Evolutionary conservation across 441 rosid species (phyloP).

Genomic region (Pelargonium fulgidum): DNA sequence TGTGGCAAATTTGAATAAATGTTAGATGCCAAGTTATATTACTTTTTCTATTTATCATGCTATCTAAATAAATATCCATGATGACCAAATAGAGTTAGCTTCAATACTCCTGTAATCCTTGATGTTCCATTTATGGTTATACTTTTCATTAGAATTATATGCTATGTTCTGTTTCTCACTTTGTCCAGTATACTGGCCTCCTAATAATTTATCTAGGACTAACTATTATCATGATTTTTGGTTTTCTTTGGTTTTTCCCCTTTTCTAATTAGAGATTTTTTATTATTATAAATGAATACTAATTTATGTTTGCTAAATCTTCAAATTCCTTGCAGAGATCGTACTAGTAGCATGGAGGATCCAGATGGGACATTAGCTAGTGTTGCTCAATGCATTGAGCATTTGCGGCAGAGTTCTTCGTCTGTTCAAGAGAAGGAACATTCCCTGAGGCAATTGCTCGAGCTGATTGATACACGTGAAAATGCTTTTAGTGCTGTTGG

Average conservation of each 20-base stretch:
- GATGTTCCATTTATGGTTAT: too few species aligned
- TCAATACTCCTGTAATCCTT: too few species aligned
- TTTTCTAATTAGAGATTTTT: background rate
- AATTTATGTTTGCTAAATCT: slow-evolving; percentile 20
- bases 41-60: background rate
- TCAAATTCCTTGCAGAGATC: slow-evolving; percentile 62
- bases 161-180: too few species aligned
- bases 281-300: background rate
- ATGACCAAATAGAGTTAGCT: too few species aligned
- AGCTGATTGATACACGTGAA: slow-evolving; percentile 91
- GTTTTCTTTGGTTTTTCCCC: background rate
- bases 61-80: background rate
- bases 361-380: slow-evolving; percentile 99
- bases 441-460: slow-evolving; percentile 83
- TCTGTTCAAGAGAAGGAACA: slow-evolving; percentile 91
- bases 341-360: slow-evolving; percentile 96
- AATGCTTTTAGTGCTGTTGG: slow-evolving; percentile 99
- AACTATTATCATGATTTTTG: background rate
- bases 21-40: background rate
- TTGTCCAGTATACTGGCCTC: too few species aligned
- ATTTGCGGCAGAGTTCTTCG: slow-evolving; percentile 81
- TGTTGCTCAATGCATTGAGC: slow-evolving; percentile 99
- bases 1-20: background rate
- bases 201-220: too few species aligned
- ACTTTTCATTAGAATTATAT: too few species aligned